Percentiles rank a stretch among this genome's conserved stretches.
Conservation (phyloP, 768 basidiomycete species). For the Dentipellis fragilis region DNA sequence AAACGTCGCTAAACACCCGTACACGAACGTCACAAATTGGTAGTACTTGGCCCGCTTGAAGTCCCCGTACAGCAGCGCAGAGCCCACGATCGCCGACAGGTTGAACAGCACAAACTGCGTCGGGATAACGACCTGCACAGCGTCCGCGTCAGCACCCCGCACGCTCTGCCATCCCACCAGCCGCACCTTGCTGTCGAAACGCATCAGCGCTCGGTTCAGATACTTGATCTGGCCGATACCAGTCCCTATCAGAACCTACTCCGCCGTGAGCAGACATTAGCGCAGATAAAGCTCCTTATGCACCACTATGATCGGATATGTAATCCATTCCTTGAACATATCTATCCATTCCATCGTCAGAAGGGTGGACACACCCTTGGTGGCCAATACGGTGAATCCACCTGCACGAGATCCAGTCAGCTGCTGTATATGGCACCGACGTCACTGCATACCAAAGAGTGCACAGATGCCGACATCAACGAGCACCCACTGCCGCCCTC, state of each 20-base stretch:
- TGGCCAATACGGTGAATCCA: slow-evolving; percentile 91
- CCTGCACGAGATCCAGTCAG: slow-evolving; percentile 25
- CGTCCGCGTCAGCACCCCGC: neutral
- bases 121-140: slow-evolving; percentile 72
- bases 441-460: slow-evolving; percentile 49
- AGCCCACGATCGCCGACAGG: slow-evolving; percentile 85
- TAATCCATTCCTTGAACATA: slow-evolving; percentile 73
- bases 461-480: slow-evolving; percentile 87
- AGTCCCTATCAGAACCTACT: slow-evolving; percentile 57
- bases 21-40: slow-evolving; percentile 73
- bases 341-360: slow-evolving; percentile 69
- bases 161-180: neutral
- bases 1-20: slow-evolving; percentile 86
- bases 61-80: slow-evolving; percentile 89
- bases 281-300: slow-evolving; percentile 1
- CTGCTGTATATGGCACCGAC: neutral
- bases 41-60: slow-evolving; percentile 78
- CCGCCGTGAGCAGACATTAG: slow-evolving; percentile 1
- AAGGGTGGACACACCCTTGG: slow-evolving; percentile 85
- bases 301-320: slow-evolving; percentile 73
- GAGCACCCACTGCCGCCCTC: slow-evolving; percentile 62
- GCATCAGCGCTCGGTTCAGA: slow-evolving; percentile 80
- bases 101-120: slow-evolving; percentile 94
- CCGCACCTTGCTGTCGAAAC: slow-evolving; percentile 85
- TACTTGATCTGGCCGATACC: slow-evolving; percentile 81